Conservation (phyloP, 1,284 basidiomycete genomes). For the Cutaneotrichosporon dermatis region DNA sequence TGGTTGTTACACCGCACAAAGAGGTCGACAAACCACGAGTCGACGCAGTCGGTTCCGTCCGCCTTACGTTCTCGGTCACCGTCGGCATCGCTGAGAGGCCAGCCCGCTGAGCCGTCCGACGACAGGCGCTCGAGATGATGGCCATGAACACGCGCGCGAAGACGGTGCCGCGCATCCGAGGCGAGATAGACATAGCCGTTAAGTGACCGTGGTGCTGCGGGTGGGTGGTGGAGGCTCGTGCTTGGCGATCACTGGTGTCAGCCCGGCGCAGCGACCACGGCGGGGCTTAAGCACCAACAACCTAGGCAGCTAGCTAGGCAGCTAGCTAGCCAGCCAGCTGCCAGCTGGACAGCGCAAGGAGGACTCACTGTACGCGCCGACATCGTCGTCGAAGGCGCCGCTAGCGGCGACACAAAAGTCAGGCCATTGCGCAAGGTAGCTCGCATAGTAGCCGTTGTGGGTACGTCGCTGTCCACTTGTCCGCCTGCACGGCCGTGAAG, state of each 20-base stretch:
- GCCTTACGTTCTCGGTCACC: not conserved
- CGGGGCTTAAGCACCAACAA: too few relatives aligned
- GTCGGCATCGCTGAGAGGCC: conserved; percentile 4
- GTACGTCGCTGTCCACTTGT: conserved; percentile 54
- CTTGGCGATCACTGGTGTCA: conserved; percentile 44
- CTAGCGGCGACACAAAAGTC: conserved; percentile 35
- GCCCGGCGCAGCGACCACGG: too few relatives aligned
- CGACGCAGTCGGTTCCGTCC: conserved; percentile 30
- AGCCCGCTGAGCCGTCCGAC: conserved; percentile 21
- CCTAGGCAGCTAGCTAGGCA: too few relatives aligned
- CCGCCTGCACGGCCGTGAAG: conserved; percentile 53
- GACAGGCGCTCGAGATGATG: conserved; percentile 40
- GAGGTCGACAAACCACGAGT: conserved; percentile 49
- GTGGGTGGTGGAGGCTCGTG: conserved; percentile 47
- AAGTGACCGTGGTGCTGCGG: conserved; percentile 48
- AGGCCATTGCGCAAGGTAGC: conserved; percentile 45
- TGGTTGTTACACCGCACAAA: conserved; percentile 49
- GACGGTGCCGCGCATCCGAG: conserved; percentile 39
- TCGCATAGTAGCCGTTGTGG: conserved; percentile 43
- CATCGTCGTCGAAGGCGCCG: conserved; percentile 23
- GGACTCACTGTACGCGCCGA: conserved; percentile 39
- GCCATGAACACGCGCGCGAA: conserved; percentile 47
- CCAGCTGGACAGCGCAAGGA: too few relatives aligned
- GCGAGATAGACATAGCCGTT: conserved; percentile 47
- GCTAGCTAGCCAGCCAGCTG: too few relatives aligned